Evolutionary conservation across 257 asterid species (phyloP), one percentile per base, ranked within the genome.

Genomic region (Euphrasia confusa): DNA sequence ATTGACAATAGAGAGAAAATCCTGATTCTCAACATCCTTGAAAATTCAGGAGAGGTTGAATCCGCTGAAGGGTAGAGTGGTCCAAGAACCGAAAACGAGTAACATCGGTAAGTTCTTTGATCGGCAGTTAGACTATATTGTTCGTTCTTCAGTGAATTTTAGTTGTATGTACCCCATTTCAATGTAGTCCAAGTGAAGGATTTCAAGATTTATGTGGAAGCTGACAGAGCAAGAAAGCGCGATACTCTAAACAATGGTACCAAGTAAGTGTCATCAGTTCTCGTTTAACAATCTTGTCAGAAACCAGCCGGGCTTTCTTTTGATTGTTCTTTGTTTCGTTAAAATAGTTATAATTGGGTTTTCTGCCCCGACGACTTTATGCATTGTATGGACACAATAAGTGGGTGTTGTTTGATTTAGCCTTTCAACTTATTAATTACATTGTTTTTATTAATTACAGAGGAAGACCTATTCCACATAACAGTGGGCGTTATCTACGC

Each of bases 201-300:
- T 63, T 72, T 83, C 60, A 78, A 83, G 73, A 77, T 83, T 72
- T 78, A 74, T 72, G 73, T 66, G 39, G 84, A 83, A 63, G 65
- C 10, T 15, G 82, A 77, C 47, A 74, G 40, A 68, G 76, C 62
- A 1, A 74, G 70, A 71, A 39, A 57, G 64, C 66, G 64, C 11
- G 80, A 67, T 53, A 28, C 75, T 65, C 72, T 72, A 44, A 61
- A 69, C 35, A 65, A 64, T 61, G 62, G 65, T 53, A 61, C 66
- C 57, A 78, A 76, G 90, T 83, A 70, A 73, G 82, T 45, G 44
- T 32, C 7, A 21, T 54, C 54, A 47, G 30, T 50, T 67, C 13
- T 26, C 44, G 37, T 26, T 35, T 52, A 52, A 30, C 63, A 17
- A 59, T 4, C 61, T n/a, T 49, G 55, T 50, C 49, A 18, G 42